These are phyloP conservation scores for Sporothrix dimorphospora DNA, from an alignment of 2,329 filamentous ascomycete species.

Conservation along the genomic window DNA sequence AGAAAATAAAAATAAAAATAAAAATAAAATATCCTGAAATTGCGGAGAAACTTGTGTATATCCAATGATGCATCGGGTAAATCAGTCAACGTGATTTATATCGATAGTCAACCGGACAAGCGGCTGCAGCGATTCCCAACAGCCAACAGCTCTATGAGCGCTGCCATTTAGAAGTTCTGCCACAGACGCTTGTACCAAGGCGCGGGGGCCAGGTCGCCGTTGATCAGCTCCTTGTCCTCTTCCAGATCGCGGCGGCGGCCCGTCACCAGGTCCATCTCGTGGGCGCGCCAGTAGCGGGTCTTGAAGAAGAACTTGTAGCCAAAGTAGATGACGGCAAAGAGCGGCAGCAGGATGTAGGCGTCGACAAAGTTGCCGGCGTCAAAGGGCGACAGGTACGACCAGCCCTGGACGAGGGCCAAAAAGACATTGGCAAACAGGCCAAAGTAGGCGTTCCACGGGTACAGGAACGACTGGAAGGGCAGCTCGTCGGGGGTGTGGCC, in stretches of 20 bases:
- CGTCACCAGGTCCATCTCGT: constrained; percentile 60
- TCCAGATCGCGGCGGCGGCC: constrained; percentile 61
- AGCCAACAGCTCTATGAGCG: too few species aligned
- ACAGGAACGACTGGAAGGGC: constrained; percentile 58
- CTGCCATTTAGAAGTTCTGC: constrained; percentile 44
- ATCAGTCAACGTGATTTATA: too few species aligned
- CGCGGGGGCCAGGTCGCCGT: constrained; percentile 35
- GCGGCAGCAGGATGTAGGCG: constrained; percentile 63
- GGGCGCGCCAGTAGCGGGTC: constrained; percentile 53
- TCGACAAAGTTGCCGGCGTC: constrained; percentile 63
- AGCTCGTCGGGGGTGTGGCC: constrained; percentile 58
- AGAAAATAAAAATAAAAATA: neutral
- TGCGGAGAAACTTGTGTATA: neutral
- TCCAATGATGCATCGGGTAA: too few species aligned
- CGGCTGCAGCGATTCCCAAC: too few species aligned
- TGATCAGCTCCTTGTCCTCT: constrained; percentile 43
- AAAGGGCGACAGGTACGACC: constrained; percentile 63
- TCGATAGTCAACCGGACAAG: too few species aligned
- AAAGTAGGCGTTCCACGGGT: constrained; percentile 63
- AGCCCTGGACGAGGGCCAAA: constrained; percentile 63
- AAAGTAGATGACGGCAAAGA: constrained; percentile 62
- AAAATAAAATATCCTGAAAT: neutral
- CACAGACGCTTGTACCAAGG: constrained; percentile 51
- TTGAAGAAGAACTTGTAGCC: constrained; percentile 59
- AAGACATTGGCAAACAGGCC: constrained; percentile 62